Evolutionary conservation across 2,329 filamentous ascomycete genomes (phyloP).

Genomic region (Exophiala bonariae): DNA sequence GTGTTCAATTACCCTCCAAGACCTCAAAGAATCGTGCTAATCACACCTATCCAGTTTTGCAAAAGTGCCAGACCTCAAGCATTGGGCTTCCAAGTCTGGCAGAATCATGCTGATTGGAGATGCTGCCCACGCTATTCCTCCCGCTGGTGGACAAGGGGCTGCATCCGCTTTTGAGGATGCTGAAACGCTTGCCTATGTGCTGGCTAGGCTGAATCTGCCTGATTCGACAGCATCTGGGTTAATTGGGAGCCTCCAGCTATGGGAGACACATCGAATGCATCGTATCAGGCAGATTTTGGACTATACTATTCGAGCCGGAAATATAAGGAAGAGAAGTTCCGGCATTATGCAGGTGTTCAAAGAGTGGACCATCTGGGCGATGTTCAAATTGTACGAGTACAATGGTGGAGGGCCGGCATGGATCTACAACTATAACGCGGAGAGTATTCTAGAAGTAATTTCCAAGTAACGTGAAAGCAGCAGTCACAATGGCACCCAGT

Average conservation of each 20-base stretch:
- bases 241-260: background rate
- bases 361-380: constrained; percentile 7
- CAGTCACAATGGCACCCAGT: no score
- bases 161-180: constrained; percentile 16
- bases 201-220: constrained; percentile 1
- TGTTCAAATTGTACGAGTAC: constrained; percentile 6
- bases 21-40: constrained; percentile 1
- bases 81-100: background rate
- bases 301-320: constrained; percentile 4
- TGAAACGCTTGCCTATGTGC: constrained; percentile 8
- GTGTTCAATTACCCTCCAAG: no score
- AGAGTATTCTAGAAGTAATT: constrained; percentile 1
- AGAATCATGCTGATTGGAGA: constrained; percentile 14
- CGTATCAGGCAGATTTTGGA: constrained; percentile 3
- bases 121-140: constrained; percentile 18
- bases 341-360: constrained; percentile 2
- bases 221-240: background rate
- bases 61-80: constrained; percentile 1
- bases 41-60: constrained; percentile 1
- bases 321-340: constrained; percentile 5
- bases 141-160: constrained; percentile 14
- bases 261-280: constrained; percentile 5
- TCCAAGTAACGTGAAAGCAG: background rate
- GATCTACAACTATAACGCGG: constrained; percentile 6
- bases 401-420: constrained; percentile 2